Evolutionary conservation across 208 protist genomes (phyloP).

Genomic region (Trichomonas vaginalis): DNA sequence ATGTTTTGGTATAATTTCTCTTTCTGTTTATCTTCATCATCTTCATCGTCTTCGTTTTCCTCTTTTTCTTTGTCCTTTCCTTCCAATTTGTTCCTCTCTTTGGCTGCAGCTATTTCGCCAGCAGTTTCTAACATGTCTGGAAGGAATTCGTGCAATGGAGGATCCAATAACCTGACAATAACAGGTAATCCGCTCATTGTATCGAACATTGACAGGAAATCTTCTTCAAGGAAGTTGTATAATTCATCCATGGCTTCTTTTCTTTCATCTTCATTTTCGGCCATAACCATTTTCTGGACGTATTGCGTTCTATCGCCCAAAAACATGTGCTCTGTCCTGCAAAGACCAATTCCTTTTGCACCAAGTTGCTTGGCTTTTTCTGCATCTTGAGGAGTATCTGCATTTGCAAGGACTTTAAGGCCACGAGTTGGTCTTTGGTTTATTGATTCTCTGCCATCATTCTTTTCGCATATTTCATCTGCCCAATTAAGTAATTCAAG

Average conservation of each 20-base stretch:
- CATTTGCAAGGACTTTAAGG: background rate
- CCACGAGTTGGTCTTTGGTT: background rate
- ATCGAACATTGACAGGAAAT: slow-evolving; percentile 48
- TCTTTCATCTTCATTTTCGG: background rate
- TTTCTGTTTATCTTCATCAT: slow-evolving; percentile 31
- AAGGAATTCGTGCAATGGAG: slow-evolving; percentile 80
- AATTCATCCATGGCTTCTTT: background rate
- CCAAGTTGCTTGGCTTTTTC: background rate
- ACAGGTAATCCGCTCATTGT: slow-evolving; percentile 62
- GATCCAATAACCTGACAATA: slow-evolving; percentile 73
- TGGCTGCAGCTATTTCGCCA: slow-evolving; percentile 44
- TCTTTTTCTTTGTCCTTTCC: slow-evolving; percentile 52
- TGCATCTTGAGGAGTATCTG: background rate
- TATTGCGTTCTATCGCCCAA: slow-evolving; percentile 44
- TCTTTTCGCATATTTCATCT: background rate
- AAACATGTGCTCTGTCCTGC: slow-evolving; percentile 85
- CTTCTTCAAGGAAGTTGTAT: background rate
- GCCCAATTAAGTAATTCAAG: background rate
- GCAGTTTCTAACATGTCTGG: slow-evolving; percentile 53
- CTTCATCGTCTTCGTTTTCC: slow-evolving; percentile 54
- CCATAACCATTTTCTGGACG: background rate
- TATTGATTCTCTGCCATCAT: background rate
- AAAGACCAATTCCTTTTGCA: background rate
- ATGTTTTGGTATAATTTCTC: background rate
- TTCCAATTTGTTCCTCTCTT: slow-evolving; percentile 40